These are phyloP conservation scores for Gaeumannomyces sp. DNA, from an alignment of 2,329 filamentous ascomycete species.

Conservation along the genomic window DNA sequence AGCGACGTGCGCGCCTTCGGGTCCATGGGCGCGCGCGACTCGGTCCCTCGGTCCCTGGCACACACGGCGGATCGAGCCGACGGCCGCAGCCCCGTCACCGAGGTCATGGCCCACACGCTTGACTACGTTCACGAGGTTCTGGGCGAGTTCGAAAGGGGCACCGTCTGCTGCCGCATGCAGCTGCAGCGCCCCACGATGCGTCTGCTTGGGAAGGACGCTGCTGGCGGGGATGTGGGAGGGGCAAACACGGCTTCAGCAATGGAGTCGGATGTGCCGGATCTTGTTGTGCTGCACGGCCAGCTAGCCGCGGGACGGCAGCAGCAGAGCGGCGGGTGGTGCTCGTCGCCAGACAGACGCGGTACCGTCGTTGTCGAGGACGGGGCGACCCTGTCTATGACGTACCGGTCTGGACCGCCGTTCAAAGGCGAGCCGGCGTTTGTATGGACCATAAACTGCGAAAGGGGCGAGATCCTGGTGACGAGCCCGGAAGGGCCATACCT, in stretches of 20 bases:
- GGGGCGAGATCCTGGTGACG: conserved; percentile 41
- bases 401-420: conserved; percentile 44
- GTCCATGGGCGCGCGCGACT: conserved; percentile 28
- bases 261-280: conserved; percentile 22
- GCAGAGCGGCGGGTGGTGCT: background rate
- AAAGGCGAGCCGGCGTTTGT: conserved; percentile 36
- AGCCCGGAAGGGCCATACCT: conserved; percentile 22
- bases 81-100: conserved; percentile 39
- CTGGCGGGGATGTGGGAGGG: conserved; percentile 18
- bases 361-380: conserved; percentile 17
- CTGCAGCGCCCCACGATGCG: conserved; percentile 35
- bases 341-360: too few species aligned
- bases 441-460: conserved; percentile 47
- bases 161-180: conserved; percentile 34
- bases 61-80: conserved; percentile 44
- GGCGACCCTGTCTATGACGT: conserved; percentile 36
- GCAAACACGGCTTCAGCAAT: conserved; percentile 12
- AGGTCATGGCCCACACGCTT: conserved; percentile 37
- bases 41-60: conserved; percentile 27
- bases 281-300: conserved; percentile 26
- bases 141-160: conserved; percentile 33
- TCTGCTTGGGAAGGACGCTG: conserved; percentile 11
- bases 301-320: conserved; percentile 18
- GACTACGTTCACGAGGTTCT: conserved; percentile 40
- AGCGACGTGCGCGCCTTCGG: conserved; percentile 37